Base-by-base conservation (phyloP, 805 yeast species). In the Starmerella bombicola region DNA sequence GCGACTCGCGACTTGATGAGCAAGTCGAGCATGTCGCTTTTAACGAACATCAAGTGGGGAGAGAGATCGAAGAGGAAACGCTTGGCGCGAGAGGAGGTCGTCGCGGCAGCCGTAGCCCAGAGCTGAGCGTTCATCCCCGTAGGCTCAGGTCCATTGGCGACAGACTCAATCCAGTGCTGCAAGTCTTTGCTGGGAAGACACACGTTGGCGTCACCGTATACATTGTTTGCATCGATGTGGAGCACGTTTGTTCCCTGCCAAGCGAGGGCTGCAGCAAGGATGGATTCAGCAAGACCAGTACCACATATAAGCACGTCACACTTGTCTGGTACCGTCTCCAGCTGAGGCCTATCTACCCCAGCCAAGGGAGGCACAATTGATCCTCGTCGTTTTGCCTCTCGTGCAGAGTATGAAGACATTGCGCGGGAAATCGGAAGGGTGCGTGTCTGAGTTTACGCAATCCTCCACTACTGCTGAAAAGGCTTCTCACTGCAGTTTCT, bases 221-320 rank as follows among this genome's bases (percentile, higher is more conserved):
- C 78, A 22, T 74, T 69, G 55, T 85, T 80, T 32, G 76, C 67
- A 59, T 91, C 98, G 23, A 91, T 74, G 56, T 91, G 98, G 33
- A 91, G 65, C 7, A 91, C 96, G 49, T 71, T 76, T n/a, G 91
- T 76, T n/a, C 98, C 98, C 53, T 84, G 95, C 97, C 98, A 91
- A 10, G 96, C 80, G 35, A 91, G 67, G 0, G 96, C 88, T 10
- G 96, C 94, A 0, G 97, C 95, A 36, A 85, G 62, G 10, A 91
- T 76, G 50, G 84, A 74, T 59, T 91, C 95, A 2, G 77, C 78
- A 31, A 91, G 67, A 3, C 97, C 97, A 0, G 98, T 88, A 28
- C 98, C 98, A 48, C 80, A 74, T 41, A 91, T 80, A 23, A 91
- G 68, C 12, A 91, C 94, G 56, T 91, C 98, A 51, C 84, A 82